These are phyloP conservation scores for Glycine soja DNA, from an alignment of 306 rosid species.

Conservation along the genomic window DNA sequence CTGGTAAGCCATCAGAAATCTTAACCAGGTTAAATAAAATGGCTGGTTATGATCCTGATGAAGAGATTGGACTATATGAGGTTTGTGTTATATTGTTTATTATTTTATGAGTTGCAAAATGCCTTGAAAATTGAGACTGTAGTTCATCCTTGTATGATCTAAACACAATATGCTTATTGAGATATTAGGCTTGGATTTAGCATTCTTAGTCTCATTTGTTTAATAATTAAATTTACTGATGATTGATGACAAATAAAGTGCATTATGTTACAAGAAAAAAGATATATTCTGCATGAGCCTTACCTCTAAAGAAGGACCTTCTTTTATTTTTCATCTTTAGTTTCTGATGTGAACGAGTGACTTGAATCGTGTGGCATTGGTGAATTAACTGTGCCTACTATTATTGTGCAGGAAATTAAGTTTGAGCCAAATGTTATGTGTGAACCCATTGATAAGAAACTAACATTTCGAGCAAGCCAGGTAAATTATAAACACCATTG, in stretches of 20 bases:
- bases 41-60: constrained; percentile 88
- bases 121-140: not conserved
- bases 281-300: constrained; percentile 23
- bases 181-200: not conserved
- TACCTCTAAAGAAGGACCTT: constrained; percentile 4
- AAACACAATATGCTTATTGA: constrained; percentile 26
- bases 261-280: constrained; percentile 5
- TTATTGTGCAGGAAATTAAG: constrained; percentile 82
- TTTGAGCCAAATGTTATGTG: constrained; percentile 97
- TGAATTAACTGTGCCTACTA: constrained; percentile 34
- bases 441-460: constrained; percentile 89
- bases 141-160: constrained; percentile 32
- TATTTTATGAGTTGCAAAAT: constrained; percentile 1
- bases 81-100: constrained; percentile 48
- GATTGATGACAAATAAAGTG: constrained; percentile 27
- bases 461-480: constrained; percentile 89
- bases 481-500: constrained; percentile 48
- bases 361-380: constrained; percentile 9
- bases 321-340: not conserved
- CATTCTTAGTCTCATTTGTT: constrained; percentile 20
- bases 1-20: constrained; percentile 80
- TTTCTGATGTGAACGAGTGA: not conserved
- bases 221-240: constrained; percentile 13
- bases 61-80: constrained; percentile 93
- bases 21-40: constrained; percentile 75